These are phyloP conservation scores for Kandelia obovata DNA, from an alignment of 345 rosid species.

Conservation along the genomic window DNA sequence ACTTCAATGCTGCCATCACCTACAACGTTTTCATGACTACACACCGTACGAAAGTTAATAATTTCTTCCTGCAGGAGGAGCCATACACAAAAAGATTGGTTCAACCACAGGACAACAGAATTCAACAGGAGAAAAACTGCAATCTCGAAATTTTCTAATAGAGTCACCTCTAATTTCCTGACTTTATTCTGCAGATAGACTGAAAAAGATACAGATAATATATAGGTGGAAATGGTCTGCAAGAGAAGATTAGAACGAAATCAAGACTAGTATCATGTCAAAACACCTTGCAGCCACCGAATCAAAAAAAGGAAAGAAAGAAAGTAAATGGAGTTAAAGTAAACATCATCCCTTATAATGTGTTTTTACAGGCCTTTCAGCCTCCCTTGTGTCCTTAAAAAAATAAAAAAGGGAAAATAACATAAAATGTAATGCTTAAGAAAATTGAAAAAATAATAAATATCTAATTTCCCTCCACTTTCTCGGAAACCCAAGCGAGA, in stretches of 20 bases:
- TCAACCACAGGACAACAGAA: conserved; percentile 4
- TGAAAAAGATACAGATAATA: conserved; percentile 43
- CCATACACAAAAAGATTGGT: conserved; percentile 5
- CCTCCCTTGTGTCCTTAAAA: too few species aligned
- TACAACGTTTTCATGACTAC: conserved; percentile 33
- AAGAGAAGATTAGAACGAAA: conserved; percentile 18
- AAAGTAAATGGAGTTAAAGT: background rate
- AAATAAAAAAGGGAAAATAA: too few species aligned
- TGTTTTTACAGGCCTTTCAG: background rate
- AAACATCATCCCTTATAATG: background rate
- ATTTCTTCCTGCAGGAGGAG: conserved; percentile 64
- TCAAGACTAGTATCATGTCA: background rate
- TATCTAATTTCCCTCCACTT: too few species aligned
- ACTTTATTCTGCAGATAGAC: conserved; percentile 48
- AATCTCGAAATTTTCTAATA: background rate
- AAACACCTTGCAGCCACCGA: background rate
- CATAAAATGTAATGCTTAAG: too few species aligned
- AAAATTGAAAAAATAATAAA: too few species aligned
- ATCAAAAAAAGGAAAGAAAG: too few species aligned
- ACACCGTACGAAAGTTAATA: conserved; percentile 37
- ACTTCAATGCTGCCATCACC: conserved; percentile 25
- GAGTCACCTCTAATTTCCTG: conserved; percentile 56
- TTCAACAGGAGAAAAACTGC: background rate
- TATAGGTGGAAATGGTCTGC: conserved; percentile 61
- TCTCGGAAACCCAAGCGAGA: too few species aligned